Evolutionary conservation across 2,329 filamentous ascomycete genomes (phyloP).

Genomic region (Oidium heveae): DNA sequence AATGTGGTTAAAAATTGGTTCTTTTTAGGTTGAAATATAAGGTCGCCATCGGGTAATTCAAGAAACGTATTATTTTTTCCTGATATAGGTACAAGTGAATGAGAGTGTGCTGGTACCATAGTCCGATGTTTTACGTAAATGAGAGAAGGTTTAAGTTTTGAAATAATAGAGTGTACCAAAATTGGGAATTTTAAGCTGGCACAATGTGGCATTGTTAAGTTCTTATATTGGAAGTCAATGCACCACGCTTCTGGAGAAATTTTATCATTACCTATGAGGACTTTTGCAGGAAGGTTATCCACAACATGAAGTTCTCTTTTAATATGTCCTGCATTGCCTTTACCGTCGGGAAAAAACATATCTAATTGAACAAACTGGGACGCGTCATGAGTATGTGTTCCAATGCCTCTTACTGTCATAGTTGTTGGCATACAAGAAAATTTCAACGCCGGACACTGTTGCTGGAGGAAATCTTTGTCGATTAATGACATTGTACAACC

Average conservation of each 20-base stretch:
- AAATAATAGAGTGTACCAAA: too few relatives aligned
- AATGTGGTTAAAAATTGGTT: too few relatives aligned
- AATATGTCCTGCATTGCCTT: not conserved
- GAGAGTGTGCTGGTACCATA: too few relatives aligned
- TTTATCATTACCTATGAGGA: not conserved
- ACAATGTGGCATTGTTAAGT: not conserved
- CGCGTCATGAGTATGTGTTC: not conserved
- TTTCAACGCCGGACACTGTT: not conserved
- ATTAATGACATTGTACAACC: not conserved
- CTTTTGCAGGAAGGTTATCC: not conserved
- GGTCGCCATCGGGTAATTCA: too few relatives aligned
- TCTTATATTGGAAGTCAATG: not conserved
- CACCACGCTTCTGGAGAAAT: not conserved
- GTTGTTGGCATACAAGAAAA: not conserved
- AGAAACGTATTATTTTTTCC: too few relatives aligned
- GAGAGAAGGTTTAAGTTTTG: too few relatives aligned
- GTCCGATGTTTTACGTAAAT: too few relatives aligned
- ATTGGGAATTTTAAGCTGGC: too few relatives aligned
- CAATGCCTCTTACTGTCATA: not conserved
- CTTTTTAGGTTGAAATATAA: too few relatives aligned
- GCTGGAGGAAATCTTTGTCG: not conserved
- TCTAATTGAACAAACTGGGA: not conserved
- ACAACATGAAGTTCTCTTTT: too few relatives aligned
- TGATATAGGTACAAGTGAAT: too few relatives aligned
- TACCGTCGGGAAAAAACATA: not conserved